Conservation (phyloP, 129 eudicot species). For the Scalesia atractyloides region DNA sequence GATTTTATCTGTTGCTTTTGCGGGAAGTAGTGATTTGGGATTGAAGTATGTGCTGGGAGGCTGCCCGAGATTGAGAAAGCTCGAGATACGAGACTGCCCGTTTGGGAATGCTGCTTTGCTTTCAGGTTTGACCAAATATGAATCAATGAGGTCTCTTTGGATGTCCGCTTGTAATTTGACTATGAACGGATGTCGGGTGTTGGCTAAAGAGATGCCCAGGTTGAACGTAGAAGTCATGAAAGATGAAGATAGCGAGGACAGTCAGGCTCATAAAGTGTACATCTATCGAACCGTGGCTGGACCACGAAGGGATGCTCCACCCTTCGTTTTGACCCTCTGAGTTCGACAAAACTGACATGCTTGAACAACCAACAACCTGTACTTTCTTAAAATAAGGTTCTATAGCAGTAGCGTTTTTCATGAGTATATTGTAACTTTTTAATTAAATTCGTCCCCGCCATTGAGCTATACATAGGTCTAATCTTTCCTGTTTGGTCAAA, state of each 20-base stretch:
- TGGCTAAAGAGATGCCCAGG: conserved; percentile 58
- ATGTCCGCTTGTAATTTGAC: conserved; percentile 79
- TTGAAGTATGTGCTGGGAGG: conserved; percentile 61
- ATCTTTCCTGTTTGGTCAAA: not conserved
- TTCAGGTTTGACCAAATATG: conserved; percentile 54
- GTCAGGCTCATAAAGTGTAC: conserved; percentile 54
- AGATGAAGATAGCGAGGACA: conserved; percentile 53
- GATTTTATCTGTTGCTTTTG: conserved; percentile 84
- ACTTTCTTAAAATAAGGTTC: conserved; percentile 31
- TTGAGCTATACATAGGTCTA: conserved; percentile 26
- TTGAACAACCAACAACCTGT: conserved; percentile 23
- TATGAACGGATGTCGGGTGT: conserved; percentile 51
- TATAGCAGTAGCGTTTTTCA: conserved; percentile 16
- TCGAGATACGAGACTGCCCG: conserved; percentile 81
- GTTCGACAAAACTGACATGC: conserved; percentile 4
- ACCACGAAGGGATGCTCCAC: conserved; percentile 67
- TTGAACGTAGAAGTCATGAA: conserved; percentile 71
- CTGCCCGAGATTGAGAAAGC: conserved; percentile 63
- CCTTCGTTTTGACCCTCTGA: conserved; percentile 61
- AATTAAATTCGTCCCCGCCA: conserved; percentile 1
- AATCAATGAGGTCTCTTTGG: conserved; percentile 81
- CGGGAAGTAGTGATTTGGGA: conserved; percentile 70
- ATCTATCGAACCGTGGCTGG: conserved; percentile 72
- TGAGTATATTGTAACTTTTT: conserved; percentile 21
- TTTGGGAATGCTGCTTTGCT: conserved; percentile 70